Percentiles rank a stretch among this genome's conserved stretches.
These are phyloP conservation scores for Beta macrorhiza DNA, from an alignment of 179 eudicot species.

Conservation along the genomic window DNA sequence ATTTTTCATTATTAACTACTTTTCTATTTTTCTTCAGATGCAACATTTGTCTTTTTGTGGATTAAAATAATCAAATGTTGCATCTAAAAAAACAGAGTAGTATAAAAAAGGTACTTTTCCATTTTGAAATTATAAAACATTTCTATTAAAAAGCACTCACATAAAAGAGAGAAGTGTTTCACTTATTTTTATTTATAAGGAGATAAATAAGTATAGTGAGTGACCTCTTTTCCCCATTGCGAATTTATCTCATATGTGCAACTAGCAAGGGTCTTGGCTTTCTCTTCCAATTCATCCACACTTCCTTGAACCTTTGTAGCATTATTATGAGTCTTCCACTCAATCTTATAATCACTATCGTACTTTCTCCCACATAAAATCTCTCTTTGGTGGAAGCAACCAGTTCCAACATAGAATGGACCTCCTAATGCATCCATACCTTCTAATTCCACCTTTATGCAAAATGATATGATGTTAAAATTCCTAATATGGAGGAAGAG, in stretches of 20 bases:
- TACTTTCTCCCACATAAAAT: constrained; percentile 49
- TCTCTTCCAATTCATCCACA: constrained; percentile 44
- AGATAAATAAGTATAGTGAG: neutral
- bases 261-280: constrained; percentile 47
- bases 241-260: constrained; percentile 56
- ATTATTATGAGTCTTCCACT: constrained; percentile 37
- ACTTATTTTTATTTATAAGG: no score
- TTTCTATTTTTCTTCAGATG: no score
- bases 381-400: constrained; percentile 81
- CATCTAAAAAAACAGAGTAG: no score
- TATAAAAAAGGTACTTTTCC: no score
- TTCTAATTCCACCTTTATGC: constrained; percentile 53
- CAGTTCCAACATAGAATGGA: constrained; percentile 64
- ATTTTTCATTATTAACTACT: no score
- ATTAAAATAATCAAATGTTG: no score
- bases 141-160: no score
- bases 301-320: constrained; percentile 18
- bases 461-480: neutral
- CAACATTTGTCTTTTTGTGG: no score
- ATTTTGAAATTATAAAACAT: no score
- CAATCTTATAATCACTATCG: constrained; percentile 27
- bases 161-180: no score
- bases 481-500: no score
- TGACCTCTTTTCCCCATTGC: constrained; percentile 79
- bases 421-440: constrained; percentile 80